Evolutionary conservation across 352 stramenopile genomes (phyloP), one percentile per base, ranked within the genome.

Genomic region (Pythium sp.): DNA sequence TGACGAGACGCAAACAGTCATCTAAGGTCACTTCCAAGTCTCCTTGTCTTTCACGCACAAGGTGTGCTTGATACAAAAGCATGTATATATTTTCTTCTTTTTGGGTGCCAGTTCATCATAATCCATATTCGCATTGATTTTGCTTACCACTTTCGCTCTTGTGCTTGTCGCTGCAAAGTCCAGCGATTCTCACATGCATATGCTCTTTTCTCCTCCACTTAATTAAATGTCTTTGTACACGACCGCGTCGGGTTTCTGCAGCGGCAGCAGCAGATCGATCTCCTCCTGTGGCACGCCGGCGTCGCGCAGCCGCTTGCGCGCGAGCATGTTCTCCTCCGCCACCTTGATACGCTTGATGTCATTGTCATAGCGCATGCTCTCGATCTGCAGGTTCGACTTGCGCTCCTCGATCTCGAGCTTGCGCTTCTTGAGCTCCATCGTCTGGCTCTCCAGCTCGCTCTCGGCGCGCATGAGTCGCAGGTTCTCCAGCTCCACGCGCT

Each of bases 301-400:
- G 58, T 87, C 77, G 26, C 76, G 68, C 67, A 87, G 49, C 41
- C 75, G 76, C 64, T 81, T 83, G 56, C 78, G 72, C 36, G 78
- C 76, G 15, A 86, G 62, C 38, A 76, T 60, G 43, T 67, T 71
- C 62, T 72, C 62, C 38, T 70, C 56, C 28, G 58, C 64, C 24
- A 69, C 49, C 34, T 60, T 41, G 46, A 71, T 55, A 36, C 60
- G 56, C 64, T 71, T 73, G 14, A 71, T 49, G n/a, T 60, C 49
- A 38, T 63, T 73, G 58, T 70, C 58, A 43, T 62, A 70, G 64
- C 64, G 58, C 63, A 71, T 41, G 20, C 34, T 55, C 56, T 70
- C 60, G 56, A 66, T 67, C 34, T 66, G 56, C n/a, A 71, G 49
- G 49, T 38, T 15, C 30, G 36, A 36, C 61, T 67, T 61, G 49